Conservation (phyloP, 768 basidiomycete species). For the Rubroboletus pulcherrimus region DNA sequence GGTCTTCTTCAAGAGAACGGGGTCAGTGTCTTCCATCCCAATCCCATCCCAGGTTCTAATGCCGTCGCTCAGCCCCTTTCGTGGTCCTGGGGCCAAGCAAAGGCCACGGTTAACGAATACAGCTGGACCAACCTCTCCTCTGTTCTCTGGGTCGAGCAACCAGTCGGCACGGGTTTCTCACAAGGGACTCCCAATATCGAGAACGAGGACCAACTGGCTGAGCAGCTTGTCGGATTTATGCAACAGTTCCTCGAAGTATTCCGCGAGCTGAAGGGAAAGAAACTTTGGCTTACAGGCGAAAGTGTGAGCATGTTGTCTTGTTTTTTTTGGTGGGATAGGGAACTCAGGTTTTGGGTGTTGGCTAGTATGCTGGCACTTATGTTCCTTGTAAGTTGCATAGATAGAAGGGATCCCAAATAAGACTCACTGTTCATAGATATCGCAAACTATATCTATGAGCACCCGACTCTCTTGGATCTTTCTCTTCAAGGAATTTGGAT, state of each 20-base stretch:
- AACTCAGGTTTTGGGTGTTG: background rate
- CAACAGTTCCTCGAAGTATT: constrained; percentile 77
- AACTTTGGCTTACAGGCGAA: constrained; percentile 67
- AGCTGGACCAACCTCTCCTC: constrained; percentile 83
- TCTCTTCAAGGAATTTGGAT: constrained; percentile 70
- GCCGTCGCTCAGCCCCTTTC: constrained; percentile 50
- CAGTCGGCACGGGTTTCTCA: constrained; percentile 76
- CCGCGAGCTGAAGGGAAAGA: constrained; percentile 67
- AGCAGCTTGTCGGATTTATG: constrained; percentile 53
- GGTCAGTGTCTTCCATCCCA: constrained; percentile 35
- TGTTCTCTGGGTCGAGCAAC: constrained; percentile 73
- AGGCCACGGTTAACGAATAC: constrained; percentile 58
- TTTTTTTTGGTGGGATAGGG: background rate
- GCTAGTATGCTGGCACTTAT: constrained; percentile 72
- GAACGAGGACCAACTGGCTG: constrained; percentile 57
- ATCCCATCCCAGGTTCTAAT: constrained; percentile 18
- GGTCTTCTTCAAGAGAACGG: constrained; percentile 75
- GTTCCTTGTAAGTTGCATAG: constrained; percentile 43
- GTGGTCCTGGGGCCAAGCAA: constrained; percentile 62
- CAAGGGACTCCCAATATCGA: constrained; percentile 62
- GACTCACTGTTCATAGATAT: constrained; percentile 45
- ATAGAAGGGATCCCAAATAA: background rate
- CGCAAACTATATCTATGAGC: constrained; percentile 67
- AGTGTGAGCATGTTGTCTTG: constrained; percentile 49
- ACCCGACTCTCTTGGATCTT: constrained; percentile 51